Evolutionary conservation across 257 asterid genomes (phyloP).

Genomic region (Solanum megistacrolobum): DNA sequence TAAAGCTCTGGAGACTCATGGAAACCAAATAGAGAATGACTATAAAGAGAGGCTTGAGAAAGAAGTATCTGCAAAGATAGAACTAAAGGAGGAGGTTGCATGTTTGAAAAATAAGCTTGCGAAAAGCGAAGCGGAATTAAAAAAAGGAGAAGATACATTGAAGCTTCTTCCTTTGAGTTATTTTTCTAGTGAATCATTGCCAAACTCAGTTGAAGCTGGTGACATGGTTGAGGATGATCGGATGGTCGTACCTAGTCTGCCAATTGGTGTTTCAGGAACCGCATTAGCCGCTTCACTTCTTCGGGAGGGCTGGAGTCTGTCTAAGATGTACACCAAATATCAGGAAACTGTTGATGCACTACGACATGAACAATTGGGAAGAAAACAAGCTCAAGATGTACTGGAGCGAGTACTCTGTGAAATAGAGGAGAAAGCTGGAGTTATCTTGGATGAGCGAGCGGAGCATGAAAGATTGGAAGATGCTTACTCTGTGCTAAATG

Average conservation of each 20-base stretch:
- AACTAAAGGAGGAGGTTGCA: conserved; percentile 55
- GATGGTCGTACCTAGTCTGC: conserved; percentile 62
- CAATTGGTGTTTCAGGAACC: conserved; percentile 86
- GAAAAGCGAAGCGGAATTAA: conserved; percentile 41
- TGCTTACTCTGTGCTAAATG: conserved; percentile 50
- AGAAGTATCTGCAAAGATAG: conserved; percentile 55
- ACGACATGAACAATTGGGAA: conserved; percentile 85
- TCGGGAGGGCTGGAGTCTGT: conserved; percentile 96
- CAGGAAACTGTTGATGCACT: conserved; percentile 95
- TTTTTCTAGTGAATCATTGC: conserved; percentile 9
- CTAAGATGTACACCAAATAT: conserved; percentile 67
- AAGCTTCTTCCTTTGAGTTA: conserved; percentile 46
- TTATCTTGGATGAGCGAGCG: conserved; percentile 88
- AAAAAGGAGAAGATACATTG: conserved; percentile 42
- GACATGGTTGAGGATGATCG: conserved; percentile 45
- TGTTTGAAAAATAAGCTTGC: conserved; percentile 53
- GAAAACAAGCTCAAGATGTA: conserved; percentile 77
- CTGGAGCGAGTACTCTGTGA: conserved; percentile 86
- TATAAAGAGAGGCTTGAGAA: conserved; percentile 68
- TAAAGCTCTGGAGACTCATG: conserved; percentile 87
- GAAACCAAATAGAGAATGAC: conserved; percentile 62
- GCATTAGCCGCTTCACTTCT: conserved; percentile 95
- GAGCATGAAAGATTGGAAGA: conserved; percentile 76
- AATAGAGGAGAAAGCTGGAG: conserved; percentile 75
- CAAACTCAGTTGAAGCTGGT: conserved; percentile 18